A percentile compares a stretch with the other conserved stretches of the same genome.
Conservation (phyloP, 2,329 filamentous ascomycete species). For the Calonectria hongkongensis region DNA sequence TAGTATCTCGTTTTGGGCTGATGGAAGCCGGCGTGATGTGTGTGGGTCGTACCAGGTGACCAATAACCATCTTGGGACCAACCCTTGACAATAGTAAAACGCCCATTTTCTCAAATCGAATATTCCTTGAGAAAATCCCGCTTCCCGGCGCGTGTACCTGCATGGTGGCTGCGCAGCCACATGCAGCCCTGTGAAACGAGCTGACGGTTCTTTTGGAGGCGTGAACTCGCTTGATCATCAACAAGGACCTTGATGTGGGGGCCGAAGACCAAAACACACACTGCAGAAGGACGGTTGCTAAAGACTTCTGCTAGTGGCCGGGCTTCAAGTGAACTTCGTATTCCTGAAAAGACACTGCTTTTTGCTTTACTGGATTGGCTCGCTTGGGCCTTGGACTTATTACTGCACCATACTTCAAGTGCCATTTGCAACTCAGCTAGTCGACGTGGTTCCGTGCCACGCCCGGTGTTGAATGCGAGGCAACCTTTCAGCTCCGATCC, state of each 20-base stretch:
- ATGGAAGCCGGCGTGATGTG: neutral
- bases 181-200: neutral
- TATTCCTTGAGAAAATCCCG: neutral
- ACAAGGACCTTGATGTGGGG: neutral
- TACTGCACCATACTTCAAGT: neutral
- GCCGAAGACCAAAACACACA: neutral
- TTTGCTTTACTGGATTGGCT: neutral
- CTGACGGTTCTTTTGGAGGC: neutral
- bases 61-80: neutral
- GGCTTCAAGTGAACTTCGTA: neutral
- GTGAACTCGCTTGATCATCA: neutral
- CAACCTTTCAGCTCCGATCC: neutral
- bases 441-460: neutral
- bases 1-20: neutral
- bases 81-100: neutral
- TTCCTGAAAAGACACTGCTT: neutral
- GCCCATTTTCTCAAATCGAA: neutral
- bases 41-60: neutral
- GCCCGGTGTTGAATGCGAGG: neutral
- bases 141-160: neutral
- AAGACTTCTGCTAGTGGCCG: neutral
- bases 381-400: neutral
- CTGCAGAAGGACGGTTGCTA: neutral
- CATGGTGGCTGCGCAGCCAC: slow-evolving; percentile 1
- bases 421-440: neutral